Conservation (phyloP, 2,329 filamentous ascomycete genomes). For the Neonectria punicea region DNA sequence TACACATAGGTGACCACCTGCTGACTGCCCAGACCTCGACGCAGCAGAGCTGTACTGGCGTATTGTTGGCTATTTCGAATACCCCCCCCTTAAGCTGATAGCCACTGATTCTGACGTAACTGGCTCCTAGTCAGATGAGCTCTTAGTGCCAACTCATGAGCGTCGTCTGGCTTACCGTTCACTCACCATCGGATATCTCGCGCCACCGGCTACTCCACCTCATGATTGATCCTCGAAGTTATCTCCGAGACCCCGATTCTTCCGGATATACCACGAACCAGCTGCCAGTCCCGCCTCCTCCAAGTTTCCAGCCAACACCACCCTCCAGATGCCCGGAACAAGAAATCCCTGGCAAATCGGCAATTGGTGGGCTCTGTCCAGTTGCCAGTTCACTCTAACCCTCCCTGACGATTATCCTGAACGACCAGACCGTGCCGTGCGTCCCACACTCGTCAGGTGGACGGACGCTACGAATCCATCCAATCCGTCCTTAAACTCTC, state of each 20-base stretch:
- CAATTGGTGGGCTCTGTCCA: not conserved
- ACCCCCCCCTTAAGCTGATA: not conserved
- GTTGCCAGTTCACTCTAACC: not conserved
- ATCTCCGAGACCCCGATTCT: slow-evolving; percentile 9
- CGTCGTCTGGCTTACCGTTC: not conserved
- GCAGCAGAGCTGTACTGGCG: too few relatives aligned
- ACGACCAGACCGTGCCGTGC: not conserved
- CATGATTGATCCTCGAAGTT: not conserved
- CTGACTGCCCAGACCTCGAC: not conserved
- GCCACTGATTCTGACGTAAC: not conserved
- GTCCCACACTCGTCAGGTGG: not conserved
- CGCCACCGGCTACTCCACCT: not conserved
- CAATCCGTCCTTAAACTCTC: not conserved
- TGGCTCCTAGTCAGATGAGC: not conserved
- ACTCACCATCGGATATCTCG: not conserved
- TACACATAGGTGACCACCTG: not conserved
- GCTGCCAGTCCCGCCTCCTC: not conserved
- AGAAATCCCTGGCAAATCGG: not conserved
- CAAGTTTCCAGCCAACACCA: not conserved
- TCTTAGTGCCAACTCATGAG: not conserved
- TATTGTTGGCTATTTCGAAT: too few relatives aligned
- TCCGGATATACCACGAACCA: slow-evolving; percentile 8
- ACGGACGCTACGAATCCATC: not conserved
- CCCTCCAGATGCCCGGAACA: too few relatives aligned
- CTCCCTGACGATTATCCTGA: not conserved